A percentile compares a stretch with the other conserved stretches of the same genome.
phyloP scores from a whole-genome alignment of 768 basidiomycete species.

The Lyophyllum decastes region DNA sequence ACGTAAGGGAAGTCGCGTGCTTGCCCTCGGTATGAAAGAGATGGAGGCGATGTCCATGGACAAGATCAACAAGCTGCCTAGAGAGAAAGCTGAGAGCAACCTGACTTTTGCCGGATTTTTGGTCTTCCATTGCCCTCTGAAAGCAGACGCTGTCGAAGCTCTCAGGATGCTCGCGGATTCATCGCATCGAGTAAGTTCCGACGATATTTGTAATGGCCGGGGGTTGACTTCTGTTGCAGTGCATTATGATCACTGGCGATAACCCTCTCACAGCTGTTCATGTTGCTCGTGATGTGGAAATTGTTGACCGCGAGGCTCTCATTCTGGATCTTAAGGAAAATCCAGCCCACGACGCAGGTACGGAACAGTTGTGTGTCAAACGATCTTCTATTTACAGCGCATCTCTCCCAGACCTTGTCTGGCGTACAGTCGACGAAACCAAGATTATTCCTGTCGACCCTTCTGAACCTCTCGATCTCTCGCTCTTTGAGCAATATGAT shows the following conservation, averaged over 20 bases:
- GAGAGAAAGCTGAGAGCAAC: constrained; percentile 77
- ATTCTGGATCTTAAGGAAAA: constrained; percentile 92
- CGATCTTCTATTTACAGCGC: background rate
- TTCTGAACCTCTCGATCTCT: constrained; percentile 69
- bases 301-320: constrained; percentile 91
- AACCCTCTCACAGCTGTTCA: constrained; percentile 97
- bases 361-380: background rate
- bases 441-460: constrained; percentile 88
- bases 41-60: constrained; percentile 70
- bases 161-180: constrained; percentile 95
- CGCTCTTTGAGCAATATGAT: constrained; percentile 85
- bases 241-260: constrained; percentile 99
- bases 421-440: constrained; percentile 92
- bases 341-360: constrained; percentile 66
- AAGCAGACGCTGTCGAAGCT: constrained; percentile 86
- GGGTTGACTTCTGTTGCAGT: constrained; percentile 46
- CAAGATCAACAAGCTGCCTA: constrained; percentile 87
- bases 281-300: constrained; percentile 95
- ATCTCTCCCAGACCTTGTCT: constrained; percentile 67
- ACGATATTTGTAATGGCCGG: background rate
- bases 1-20: constrained; percentile 87
- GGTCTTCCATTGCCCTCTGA: constrained; percentile 98
- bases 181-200: constrained; percentile 82
- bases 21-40: constrained; percentile 89
- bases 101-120: constrained; percentile 93